Evolutionary conservation across 805 yeast genomes (phyloP), one percentile per base, ranked within the genome.

Genomic region (Kuraishia ogatae): DNA sequence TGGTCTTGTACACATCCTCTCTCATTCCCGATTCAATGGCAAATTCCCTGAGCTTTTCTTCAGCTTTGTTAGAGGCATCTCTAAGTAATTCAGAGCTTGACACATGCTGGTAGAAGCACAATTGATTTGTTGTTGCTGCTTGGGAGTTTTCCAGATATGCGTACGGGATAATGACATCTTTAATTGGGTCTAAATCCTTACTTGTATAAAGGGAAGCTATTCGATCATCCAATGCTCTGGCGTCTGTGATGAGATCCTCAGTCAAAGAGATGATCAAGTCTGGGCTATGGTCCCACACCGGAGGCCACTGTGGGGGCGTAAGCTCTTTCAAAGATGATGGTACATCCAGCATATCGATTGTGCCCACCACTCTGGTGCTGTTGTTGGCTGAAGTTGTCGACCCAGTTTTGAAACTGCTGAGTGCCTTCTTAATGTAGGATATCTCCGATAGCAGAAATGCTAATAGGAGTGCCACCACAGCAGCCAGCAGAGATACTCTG

Each of bases 31-130:
- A 75, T 61, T 87, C 96, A 61, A 89, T 87, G 10, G 76, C 71
- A 60, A 74, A 79, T 52, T 82, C 78, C 53, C 80, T 76, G 49
- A 86, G 67, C 57, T 74, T 64, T 64, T 81, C 81, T 58, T 84
- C 87, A 0, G 89, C 85, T 57, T 79, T 71, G 50, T 77, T 77
- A 2, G 92, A 82, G 2, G 90, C 89, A 59, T 86, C 89, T 63
- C 97, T 78, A 35, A 87, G 64, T n/a, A 70, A 81, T 62, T 83
- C 80, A 59, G 78, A 75, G 21, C 82, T 62, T 2, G 92, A 84
- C 11, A 89, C 92, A 60, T 85, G 84, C 67, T 84, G 89, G 63
- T 82, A 84, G 64, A 89, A 89, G 20, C 84, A 73, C 61, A 87
- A 67, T 60, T 78, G 84, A 61, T 77, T 78, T 26, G 72, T 71